These are phyloP conservation scores for Geotrichum ghanense DNA, from an alignment of 805 yeast species.

Conservation along the genomic window DNA sequence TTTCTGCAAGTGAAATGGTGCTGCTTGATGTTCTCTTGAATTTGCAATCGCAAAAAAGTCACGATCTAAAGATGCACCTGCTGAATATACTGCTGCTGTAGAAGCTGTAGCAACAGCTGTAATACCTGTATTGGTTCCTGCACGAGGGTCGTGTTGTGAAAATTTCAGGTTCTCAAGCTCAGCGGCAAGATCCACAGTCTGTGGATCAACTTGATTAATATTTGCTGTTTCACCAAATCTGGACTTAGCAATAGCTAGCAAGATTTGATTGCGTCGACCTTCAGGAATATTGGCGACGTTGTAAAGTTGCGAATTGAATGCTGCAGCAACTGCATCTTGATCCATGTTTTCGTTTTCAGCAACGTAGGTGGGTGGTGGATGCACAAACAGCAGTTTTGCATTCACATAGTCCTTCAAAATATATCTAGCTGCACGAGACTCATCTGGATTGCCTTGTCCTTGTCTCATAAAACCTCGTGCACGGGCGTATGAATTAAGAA, in stretches of 20 bases:
- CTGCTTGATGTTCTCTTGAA: conserved; percentile 49
- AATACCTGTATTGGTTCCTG: conserved; percentile 42
- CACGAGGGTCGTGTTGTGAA: conserved; percentile 59
- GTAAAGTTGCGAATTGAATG: conserved; percentile 67
- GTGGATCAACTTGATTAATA: conserved; percentile 29
- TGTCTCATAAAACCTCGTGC: conserved; percentile 92
- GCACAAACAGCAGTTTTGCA: conserved; percentile 75
- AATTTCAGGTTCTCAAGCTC: conserved; percentile 68
- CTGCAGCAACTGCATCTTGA: conserved; percentile 29
- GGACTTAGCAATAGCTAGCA: conserved; percentile 40
- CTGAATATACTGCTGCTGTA: conserved; percentile 33
- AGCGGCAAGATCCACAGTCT: conserved; percentile 49
- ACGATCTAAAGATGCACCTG: conserved; percentile 72
- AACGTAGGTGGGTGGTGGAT: conserved; percentile 65
- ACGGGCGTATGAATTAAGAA: conserved; percentile 84
- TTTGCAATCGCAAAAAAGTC: conserved; percentile 69
- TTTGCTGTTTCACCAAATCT: background rate
- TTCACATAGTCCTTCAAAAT: conserved; percentile 89
- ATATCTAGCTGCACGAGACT: conserved; percentile 85
- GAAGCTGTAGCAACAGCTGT: conserved; percentile 75
- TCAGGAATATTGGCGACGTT: conserved; percentile 56
- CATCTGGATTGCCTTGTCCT: conserved; percentile 96
- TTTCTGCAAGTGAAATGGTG: conserved; percentile 57
- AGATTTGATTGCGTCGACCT: conserved; percentile 55
- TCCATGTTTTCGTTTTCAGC: conserved; percentile 35